Evolutionary conservation across 495 filamentous ascomycete genomes (phyloP).

Genomic region (Lophiostoma macrostomum): DNA sequence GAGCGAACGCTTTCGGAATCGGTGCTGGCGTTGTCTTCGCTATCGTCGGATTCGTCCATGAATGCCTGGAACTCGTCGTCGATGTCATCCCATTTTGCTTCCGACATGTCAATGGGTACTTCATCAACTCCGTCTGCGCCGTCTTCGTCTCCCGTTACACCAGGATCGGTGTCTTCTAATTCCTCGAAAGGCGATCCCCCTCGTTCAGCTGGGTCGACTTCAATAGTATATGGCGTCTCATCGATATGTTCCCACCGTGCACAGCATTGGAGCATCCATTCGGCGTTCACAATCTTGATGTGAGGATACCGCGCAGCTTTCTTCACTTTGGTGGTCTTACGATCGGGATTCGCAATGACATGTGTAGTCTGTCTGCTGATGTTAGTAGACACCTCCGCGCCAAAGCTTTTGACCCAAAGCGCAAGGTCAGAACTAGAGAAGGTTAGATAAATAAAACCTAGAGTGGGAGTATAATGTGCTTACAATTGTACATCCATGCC

Average conservation of each 20-base stretch:
- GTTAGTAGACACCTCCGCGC: slow-evolving; percentile 64
- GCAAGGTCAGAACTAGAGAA: slow-evolving; percentile 68
- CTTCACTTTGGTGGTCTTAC: slow-evolving; percentile 79
- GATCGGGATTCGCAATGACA: slow-evolving; percentile 67
- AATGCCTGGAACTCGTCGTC: slow-evolving; percentile 79
- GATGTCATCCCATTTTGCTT: slow-evolving; percentile 60
- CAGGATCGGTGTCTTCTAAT: slow-evolving; percentile 28
- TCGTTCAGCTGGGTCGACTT: slow-evolving; percentile 34
- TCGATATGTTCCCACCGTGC: slow-evolving; percentile 71
- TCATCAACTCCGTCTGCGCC: slow-evolving; percentile 11
- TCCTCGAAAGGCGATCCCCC: slow-evolving; percentile 26
- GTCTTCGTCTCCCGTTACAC: slow-evolving; percentile 25
- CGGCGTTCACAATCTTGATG: slow-evolving; percentile 84
- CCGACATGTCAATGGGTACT: slow-evolving; percentile 40
- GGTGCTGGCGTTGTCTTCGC: slow-evolving; percentile 39
- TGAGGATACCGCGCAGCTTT: slow-evolving; percentile 64
- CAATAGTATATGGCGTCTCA: slow-evolving; percentile 67
- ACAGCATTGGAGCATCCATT: slow-evolving; percentile 83
- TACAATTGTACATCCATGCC: slow-evolving; percentile 65
- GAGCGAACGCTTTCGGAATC: slow-evolving; percentile 34
- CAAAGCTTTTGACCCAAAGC: slow-evolving; percentile 79
- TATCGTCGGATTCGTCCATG: slow-evolving; percentile 51
- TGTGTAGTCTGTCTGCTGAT: slow-evolving; percentile 62
- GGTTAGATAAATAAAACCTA: slow-evolving; percentile 21
- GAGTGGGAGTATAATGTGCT: slow-evolving; percentile 24